These are phyloP conservation scores for Pseudozyma flocculosa DNA, from an alignment of 1,284 basidiomycete species.

Conservation along the genomic window DNA sequence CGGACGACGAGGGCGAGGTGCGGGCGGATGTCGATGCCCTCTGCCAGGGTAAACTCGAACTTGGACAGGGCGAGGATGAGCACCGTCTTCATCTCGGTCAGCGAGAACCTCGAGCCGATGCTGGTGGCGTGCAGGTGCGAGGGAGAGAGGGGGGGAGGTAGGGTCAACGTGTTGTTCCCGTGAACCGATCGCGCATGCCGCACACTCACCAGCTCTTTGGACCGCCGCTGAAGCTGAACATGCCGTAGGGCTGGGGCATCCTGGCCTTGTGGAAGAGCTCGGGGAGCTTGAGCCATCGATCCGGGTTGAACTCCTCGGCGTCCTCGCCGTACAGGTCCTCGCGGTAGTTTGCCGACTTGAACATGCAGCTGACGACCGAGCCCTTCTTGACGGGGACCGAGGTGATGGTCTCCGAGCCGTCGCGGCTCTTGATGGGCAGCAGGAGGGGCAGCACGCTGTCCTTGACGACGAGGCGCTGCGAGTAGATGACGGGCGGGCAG, in stretches of 20 bases:
- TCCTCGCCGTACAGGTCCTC: slow-evolving; percentile 44
- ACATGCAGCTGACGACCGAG: slow-evolving; percentile 38
- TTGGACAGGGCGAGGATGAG: slow-evolving; percentile 16
- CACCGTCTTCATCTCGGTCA: slow-evolving; percentile 39
- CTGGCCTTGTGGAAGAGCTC: slow-evolving; percentile 13
- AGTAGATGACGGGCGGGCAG: slow-evolving; percentile 43
- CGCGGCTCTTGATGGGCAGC: slow-evolving; percentile 58
- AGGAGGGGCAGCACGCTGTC: slow-evolving; percentile 43
- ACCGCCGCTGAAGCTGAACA: slow-evolving; percentile 34
- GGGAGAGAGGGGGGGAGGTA: too few relatives aligned
- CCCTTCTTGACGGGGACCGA: slow-evolving; percentile 37
- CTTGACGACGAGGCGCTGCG: slow-evolving; percentile 35
- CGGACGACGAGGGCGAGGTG: slow-evolving; percentile 37
- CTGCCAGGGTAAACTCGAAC: slow-evolving; percentile 23
- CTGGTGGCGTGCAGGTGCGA: too few relatives aligned
- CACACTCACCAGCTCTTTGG: slow-evolving; percentile 30
- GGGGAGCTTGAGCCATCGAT: slow-evolving; percentile 46
- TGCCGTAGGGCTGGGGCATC: slow-evolving; percentile 26
- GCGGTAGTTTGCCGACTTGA: slow-evolving; percentile 42
- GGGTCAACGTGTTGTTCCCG: too few relatives aligned
- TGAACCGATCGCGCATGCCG: not conserved
- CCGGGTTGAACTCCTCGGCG: slow-evolving; percentile 44
- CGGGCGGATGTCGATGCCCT: slow-evolving; percentile 15
- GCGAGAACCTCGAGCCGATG: slow-evolving; percentile 37
- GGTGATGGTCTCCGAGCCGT: slow-evolving; percentile 28